Base-by-base conservation (phyloP, 306 rosid species). In the Gastrolobium bilobum region DNA sequence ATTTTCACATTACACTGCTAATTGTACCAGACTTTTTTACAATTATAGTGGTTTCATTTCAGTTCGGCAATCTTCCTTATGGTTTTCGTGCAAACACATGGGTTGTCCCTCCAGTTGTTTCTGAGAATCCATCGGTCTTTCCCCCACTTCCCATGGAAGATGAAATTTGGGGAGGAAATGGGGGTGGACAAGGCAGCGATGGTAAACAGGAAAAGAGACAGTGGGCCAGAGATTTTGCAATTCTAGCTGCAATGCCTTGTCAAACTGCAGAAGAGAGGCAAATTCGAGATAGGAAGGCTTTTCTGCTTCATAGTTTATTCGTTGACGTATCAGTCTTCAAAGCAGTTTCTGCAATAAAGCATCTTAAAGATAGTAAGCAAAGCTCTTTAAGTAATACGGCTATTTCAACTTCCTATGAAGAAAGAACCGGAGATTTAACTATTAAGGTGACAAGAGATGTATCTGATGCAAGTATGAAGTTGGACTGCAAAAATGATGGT, bases 51-150 rank as follows among this genome's bases (percentile, higher is more conserved):
- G 7, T 71, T 65, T 71, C 53, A 68, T 94, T 89, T 84, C 93
- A 95, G 99, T 95, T 95, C 78, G 99, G 99, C 48, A 95, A 95
- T 69, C 99, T 95, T 86, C 99, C 99, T 29, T 92, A 95, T 11
- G 99, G 98, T 76, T 95, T 92, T 76, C 92, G 99, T 46, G 89
- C 98, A 81, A 95, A 92, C 78, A 89, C 99, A n/a, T 92, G 99
- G 99, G 91, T 95, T 82, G 93, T 91, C 39, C 99, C 99, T 82
- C 94, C 97, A n/a, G 84, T 88, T 82, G 94, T 90, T 86, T 94
- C 96, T 14, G 97, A 91, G 62, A 92, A 85, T 56, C 90, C 93
- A 39, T 85, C 94, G 64, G 59, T 83, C 75, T 88, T 91, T 84
- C 91, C 90, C 0, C 86, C 90, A 26, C 96, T 95, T 75, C 98